Percentiles rank a stretch among this genome's conserved stretches.
These are phyloP conservation scores for Pseudonitzschia pungens DNA, from an alignment of 108 stramenopile species.

Conservation along the genomic window DNA sequence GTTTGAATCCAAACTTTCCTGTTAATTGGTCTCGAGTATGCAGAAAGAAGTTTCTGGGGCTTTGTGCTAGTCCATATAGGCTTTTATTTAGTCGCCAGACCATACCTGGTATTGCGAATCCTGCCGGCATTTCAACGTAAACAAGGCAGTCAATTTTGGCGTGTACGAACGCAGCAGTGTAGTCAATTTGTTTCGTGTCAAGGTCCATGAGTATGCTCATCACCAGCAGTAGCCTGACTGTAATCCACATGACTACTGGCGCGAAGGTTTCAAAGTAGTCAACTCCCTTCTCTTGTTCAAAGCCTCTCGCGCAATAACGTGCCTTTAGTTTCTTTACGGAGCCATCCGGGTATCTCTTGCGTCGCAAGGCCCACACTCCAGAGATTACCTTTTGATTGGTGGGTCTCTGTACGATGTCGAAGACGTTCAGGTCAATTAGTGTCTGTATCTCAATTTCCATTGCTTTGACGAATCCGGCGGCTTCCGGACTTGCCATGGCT, in stretches of 20 bases:
- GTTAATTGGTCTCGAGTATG: conserved; percentile 26
- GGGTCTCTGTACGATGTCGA: neutral
- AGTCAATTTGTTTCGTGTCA: conserved; percentile 44
- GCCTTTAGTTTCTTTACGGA: conserved; percentile 54
- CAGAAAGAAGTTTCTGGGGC: conserved; percentile 32
- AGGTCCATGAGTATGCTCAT: conserved; percentile 27
- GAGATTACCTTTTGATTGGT: conserved; percentile 31
- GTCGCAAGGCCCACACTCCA: conserved; percentile 35
- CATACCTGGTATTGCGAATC: conserved; percentile 11
- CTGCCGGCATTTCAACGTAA: conserved; percentile 17
- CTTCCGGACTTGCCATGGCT: conserved; percentile 43
- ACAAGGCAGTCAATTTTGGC: conserved; percentile 8
- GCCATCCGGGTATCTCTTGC: conserved; percentile 50
- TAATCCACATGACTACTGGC: conserved; percentile 56
- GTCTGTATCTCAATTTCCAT: conserved; percentile 24
- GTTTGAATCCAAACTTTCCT: conserved; percentile 15
- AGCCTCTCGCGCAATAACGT: conserved; percentile 55
- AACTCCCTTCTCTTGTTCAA: conserved; percentile 54
- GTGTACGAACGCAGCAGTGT: conserved; percentile 14
- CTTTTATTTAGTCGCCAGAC: conserved; percentile 31
- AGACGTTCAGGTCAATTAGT: neutral
- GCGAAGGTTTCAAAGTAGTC: conserved; percentile 47
- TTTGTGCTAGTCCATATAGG: conserved; percentile 37
- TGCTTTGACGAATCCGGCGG: conserved; percentile 17
- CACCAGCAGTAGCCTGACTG: conserved; percentile 35